A percentile compares a stretch with the other conserved stretches of the same genome.
Evolutionary conservation across 2,329 filamentous ascomycete species (phyloP).

Genomic region (Fusarium torulosum): DNA sequence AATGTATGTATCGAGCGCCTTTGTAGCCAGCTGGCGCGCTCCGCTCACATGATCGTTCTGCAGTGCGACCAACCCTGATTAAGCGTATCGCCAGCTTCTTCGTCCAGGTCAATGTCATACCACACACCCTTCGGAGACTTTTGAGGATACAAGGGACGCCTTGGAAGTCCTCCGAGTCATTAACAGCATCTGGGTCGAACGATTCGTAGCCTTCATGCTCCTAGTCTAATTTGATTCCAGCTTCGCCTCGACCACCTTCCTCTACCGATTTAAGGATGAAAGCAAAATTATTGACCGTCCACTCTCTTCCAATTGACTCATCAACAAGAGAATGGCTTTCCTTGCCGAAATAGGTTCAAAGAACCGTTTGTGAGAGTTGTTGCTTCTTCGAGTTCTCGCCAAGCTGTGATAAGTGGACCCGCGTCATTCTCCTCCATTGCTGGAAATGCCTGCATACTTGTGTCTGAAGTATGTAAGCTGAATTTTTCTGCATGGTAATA

Average conservation of each 20-base stretch:
- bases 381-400: slow-evolving; percentile 73
- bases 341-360: slow-evolving; percentile 65
- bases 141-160: slow-evolving; percentile 70
- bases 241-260: slow-evolving; percentile 53
- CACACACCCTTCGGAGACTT: slow-evolving; percentile 71
- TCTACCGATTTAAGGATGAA: slow-evolving; percentile 61
- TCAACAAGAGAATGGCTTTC: slow-evolving; percentile 69
- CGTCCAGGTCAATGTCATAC: slow-evolving; percentile 66
- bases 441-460: slow-evolving; percentile 72
- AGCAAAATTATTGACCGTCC: slow-evolving; percentile 73
- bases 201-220: slow-evolving; percentile 72
- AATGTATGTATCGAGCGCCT: slow-evolving; percentile 63
- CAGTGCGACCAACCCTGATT: slow-evolving; percentile 62
- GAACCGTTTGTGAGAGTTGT: slow-evolving; percentile 64
- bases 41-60: slow-evolving; percentile 69
- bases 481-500: not conserved
- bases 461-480: slow-evolving; percentile 53
- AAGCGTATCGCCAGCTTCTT: slow-evolving; percentile 60
- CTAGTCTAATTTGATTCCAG: slow-evolving; percentile 68
- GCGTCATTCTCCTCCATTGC: slow-evolving; percentile 66
- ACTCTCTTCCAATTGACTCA: slow-evolving; percentile 64
- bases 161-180: slow-evolving; percentile 59
- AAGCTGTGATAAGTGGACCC: slow-evolving; percentile 67
- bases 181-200: slow-evolving; percentile 65
- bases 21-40: slow-evolving; percentile 68